Evolutionary conservation across 1,139 yeast genomes (phyloP), one percentile per base, ranked within the genome.

Genomic region (Sugiyamaella xylanicola): DNA sequence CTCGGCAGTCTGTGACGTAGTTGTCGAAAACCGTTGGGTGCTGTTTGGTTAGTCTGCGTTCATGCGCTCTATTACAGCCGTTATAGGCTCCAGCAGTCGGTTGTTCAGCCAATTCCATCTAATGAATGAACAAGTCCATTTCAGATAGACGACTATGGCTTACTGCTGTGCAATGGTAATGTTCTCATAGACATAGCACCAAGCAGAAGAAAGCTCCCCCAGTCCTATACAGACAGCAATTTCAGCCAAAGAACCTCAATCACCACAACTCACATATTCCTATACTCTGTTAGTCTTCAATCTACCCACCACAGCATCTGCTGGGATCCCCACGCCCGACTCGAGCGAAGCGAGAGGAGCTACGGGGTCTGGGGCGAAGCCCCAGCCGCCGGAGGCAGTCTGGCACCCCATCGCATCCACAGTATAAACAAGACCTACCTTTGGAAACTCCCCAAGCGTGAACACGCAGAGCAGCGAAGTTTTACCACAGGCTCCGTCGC

Each of bases 11-110:
- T 1, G 97, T 89, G 22, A 90, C 96, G 70, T 92, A 91, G 71
- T 91, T 92, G 65, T 92, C 98, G 72, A 92, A 92, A 7, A 92
- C 97, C 0, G 98, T 92, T 2, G 98, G 98, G 62, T 88, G 95
- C 71, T 90, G 86, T 85, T 89, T 13, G 7, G 20, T 88, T 82
- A 1, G 93, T 92, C 56, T 74, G 75, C 58, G 15, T n/a, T 32
- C 11, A 50, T 2, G 17, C 25, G 9, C 32, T 32, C 5, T 15
- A 4, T 20, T 37, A n/a, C 29, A 16, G 45, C 61, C 48, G 45
- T 44, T 51, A 32, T 48, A 45, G 49, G 53, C 58, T 54, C 48
- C 15, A 45, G 29, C 16, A 22, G 22, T n/a, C n/a, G n/a, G n/a
- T n/a, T n/a, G n/a, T n/a, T n/a, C n/a, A n/a, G n/a, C n/a, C n/a